Evolutionary conservation across 1,139 yeast genomes (phyloP).

Genomic region (Candida mesenterica): DNA sequence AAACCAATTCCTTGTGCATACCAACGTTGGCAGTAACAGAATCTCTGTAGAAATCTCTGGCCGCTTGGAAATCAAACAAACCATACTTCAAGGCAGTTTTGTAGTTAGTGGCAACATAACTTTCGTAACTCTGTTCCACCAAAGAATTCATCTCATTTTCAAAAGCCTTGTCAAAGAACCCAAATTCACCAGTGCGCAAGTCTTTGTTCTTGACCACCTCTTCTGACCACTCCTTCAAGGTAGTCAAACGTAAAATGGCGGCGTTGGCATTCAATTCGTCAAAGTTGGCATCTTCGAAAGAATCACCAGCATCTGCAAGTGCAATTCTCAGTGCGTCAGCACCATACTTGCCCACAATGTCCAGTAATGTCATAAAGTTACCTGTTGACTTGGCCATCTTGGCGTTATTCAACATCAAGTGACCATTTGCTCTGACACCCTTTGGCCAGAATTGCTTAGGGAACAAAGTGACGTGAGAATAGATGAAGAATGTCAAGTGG

Average conservation of each 20-base stretch:
- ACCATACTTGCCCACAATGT: slow-evolving; percentile 84
- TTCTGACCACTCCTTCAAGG: slow-evolving; percentile 94
- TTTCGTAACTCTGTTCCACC: slow-evolving; percentile 67
- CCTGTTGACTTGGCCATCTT: slow-evolving; percentile 99
- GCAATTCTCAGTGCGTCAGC: slow-evolving; percentile 98
- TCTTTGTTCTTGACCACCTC: slow-evolving; percentile 54
- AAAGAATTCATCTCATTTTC: slow-evolving; percentile 91
- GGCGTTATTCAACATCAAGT: slow-evolving; percentile 89
- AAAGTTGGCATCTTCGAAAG: slow-evolving; percentile 96
- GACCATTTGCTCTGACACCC: slow-evolving; percentile 95
- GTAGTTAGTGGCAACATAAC: slow-evolving; percentile 72
- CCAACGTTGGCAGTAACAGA: slow-evolving; percentile 54
- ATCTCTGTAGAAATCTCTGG: slow-evolving; percentile 96
- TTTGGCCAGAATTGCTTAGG: slow-evolving; percentile 89
- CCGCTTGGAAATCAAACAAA: slow-evolving; percentile 88
- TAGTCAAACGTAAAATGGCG: slow-evolving; percentile 89
- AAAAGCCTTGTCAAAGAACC: slow-evolving; percentile 83
- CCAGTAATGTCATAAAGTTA: slow-evolving; percentile 88
- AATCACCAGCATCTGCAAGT: slow-evolving; percentile 97
- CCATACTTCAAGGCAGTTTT: slow-evolving; percentile 89
- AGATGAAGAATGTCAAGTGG: slow-evolving; percentile 93
- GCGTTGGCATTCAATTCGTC: slow-evolving; percentile 97
- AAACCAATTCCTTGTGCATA: slow-evolving; percentile 82
- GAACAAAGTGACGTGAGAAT: slow-evolving; percentile 90
- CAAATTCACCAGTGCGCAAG: slow-evolving; percentile 66